Conservation (phyloP, 148 eudicot species). For the Nepenthes mirabilis region DNA sequence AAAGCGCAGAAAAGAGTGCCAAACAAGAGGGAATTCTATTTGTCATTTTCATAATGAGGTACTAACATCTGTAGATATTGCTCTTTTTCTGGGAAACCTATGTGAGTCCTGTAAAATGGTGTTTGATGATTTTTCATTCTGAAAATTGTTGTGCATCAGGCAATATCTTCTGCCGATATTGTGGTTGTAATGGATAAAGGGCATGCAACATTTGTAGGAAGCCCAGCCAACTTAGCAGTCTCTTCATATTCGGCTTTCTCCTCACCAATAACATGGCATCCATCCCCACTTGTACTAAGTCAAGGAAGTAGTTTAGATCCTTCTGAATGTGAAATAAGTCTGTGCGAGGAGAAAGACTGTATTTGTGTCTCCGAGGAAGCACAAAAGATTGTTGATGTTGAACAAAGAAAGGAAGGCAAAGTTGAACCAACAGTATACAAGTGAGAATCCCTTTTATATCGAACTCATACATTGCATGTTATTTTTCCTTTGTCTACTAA, state of each 20-base stretch:
- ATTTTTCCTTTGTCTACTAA: not conserved
- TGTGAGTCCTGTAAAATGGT: not conserved
- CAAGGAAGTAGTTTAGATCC: slow-evolving; percentile 18
- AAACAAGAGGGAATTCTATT: too few relatives aligned
- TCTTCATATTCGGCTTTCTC: slow-evolving; percentile 32
- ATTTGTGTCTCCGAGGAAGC: slow-evolving; percentile 25
- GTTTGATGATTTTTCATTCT: not conserved
- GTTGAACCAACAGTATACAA: slow-evolving; percentile 68
- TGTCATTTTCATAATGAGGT: too few relatives aligned
- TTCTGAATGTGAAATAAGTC: slow-evolving; percentile 9
- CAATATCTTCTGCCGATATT: slow-evolving; percentile 69
- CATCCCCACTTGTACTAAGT: slow-evolving; percentile 18
- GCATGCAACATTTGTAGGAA: slow-evolving; percentile 56
- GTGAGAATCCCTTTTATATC: slow-evolving; percentile 21
- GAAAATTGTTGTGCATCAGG: slow-evolving; percentile 26
- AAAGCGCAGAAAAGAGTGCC: too few relatives aligned
- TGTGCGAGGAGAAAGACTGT: slow-evolving; percentile 20
- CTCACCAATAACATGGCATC: slow-evolving; percentile 17
- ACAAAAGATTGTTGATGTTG: slow-evolving; percentile 35
- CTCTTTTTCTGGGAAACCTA: too few relatives aligned
- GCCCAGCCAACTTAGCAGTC: slow-evolving; percentile 40
- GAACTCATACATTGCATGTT: too few relatives aligned
- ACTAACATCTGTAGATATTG: too few relatives aligned
- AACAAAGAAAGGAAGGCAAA: slow-evolving; percentile 81
- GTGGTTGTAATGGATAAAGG: slow-evolving; percentile 82